phyloP scores from a whole-genome alignment of 192 early-diverging fungal genomes.

The Coemansia javaensis region DNA sequence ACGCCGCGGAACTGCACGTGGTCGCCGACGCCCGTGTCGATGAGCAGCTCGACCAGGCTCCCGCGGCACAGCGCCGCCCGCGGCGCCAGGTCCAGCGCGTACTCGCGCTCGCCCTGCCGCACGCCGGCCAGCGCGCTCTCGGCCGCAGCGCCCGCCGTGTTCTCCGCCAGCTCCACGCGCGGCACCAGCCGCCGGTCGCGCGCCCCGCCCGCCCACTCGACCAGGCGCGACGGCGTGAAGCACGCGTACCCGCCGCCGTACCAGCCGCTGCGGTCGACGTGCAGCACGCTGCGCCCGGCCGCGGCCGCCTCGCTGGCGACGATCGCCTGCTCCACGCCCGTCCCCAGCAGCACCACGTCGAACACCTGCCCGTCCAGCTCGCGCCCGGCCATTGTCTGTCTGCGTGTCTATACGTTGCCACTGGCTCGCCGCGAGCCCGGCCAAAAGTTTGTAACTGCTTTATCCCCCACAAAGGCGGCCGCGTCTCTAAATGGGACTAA shows the following conservation, averaged over 20 bases:
- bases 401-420: not conserved
- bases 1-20: slow-evolving; percentile 87
- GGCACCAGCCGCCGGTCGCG: slow-evolving; percentile 19
- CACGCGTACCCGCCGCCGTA: slow-evolving; percentile 70
- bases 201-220: slow-evolving; percentile 17
- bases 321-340: slow-evolving; percentile 76
- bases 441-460: no score
- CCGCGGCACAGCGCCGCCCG: slow-evolving; percentile 69
- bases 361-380: slow-evolving; percentile 54
- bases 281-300: slow-evolving; percentile 65
- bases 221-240: slow-evolving; percentile 17
- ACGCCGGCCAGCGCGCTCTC: slow-evolving; percentile 3
- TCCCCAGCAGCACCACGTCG: slow-evolving; percentile 83
- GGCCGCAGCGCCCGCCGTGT: not conserved
- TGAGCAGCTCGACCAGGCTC: slow-evolving; percentile 65
- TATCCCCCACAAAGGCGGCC: no score
- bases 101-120: slow-evolving; percentile 16
- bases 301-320: slow-evolving; percentile 72
- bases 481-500: not conserved
- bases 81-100: slow-evolving; percentile 33
- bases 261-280: slow-evolving; percentile 72
- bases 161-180: slow-evolving; percentile 3
- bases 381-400: slow-evolving; percentile 1
- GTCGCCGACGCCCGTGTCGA: slow-evolving; percentile 70
- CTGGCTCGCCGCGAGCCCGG: no score